Evolutionary conservation across 2,329 filamentous ascomycete genomes (phyloP).

Genomic region (Trichophyton benhamiae): DNA sequence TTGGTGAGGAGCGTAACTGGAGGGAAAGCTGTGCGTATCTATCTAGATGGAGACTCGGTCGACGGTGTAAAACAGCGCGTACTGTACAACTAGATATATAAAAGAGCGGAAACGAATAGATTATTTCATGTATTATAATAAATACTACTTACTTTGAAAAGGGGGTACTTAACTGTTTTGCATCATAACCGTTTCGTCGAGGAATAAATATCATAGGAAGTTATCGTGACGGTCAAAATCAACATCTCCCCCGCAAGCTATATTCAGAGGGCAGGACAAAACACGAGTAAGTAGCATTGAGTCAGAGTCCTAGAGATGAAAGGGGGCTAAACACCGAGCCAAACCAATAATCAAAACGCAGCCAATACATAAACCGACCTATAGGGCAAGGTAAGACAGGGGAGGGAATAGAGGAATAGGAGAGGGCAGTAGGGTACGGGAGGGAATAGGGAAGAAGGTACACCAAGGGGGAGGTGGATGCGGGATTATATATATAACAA

Average conservation of each 20-base stretch:
- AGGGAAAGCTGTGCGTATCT: background rate
- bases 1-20: background rate
- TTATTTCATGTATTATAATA: constrained; percentile 3
- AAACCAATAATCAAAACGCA: background rate
- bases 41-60: background rate
- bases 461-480: background rate
- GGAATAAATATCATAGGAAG: background rate
- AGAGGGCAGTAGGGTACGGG: background rate
- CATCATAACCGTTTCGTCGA: background rate
- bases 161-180: background rate
- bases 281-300: background rate
- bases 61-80: background rate
- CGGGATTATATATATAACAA: constrained; percentile 3
- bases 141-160: background rate
- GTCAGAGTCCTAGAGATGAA: background rate
- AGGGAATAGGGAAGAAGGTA: background rate
- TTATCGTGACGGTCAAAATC: too few species aligned
- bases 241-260: too few species aligned
- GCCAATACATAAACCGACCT: background rate
- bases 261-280: too few species aligned
- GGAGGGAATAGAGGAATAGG: background rate
- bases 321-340: background rate
- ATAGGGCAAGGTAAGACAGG: background rate
- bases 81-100: constrained; percentile 5
- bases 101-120: constrained; percentile 3